These are phyloP conservation scores for Wallacemonas sp. DNA, from an alignment of 208 protist genomes.

Conservation along the genomic window DNA sequence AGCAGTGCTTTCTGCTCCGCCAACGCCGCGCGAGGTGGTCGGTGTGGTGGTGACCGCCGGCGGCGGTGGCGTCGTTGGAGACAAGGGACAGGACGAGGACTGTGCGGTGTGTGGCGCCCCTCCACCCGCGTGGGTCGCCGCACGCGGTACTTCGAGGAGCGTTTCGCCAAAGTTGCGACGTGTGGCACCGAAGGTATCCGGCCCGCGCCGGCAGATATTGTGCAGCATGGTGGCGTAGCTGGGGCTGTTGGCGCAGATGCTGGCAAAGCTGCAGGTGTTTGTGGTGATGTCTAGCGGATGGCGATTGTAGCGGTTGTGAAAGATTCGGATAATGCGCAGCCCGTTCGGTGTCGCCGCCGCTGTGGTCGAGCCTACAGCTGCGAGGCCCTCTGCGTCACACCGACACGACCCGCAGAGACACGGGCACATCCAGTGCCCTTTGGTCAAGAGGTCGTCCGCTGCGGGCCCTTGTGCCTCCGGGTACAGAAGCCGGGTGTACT, in stretches of 20 bases:
- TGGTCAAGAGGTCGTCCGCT: not conserved
- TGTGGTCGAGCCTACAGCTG: not conserved
- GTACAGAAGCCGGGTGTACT: not conserved
- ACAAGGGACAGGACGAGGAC: too few species aligned
- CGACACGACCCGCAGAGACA: not conserved
- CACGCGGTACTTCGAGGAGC: not conserved
- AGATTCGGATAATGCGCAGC: conserved; percentile 8
- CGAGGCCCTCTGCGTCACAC: not conserved
- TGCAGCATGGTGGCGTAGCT: conserved; percentile 18
- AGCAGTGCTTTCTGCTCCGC: not conserved
- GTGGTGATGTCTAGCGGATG: conserved; percentile 1
- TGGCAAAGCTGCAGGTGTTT: conserved; percentile 6
- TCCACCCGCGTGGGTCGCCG: not conserved
- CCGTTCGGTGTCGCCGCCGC: not conserved
- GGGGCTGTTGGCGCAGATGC: conserved; percentile 5
- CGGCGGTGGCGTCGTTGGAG: too few species aligned
- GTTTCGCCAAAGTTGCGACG: conserved; percentile 24
- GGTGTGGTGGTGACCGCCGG: too few species aligned
- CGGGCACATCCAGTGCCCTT: conserved; percentile 2
- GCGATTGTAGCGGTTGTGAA: conserved; percentile 8
- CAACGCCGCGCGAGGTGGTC: not conserved
- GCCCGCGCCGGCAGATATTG: conserved; percentile 50
- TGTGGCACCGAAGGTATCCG: conserved; percentile 42
- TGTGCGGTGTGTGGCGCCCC: too few species aligned
- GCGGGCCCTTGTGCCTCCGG: not conserved